Evolutionary conservation across 108 stramenopile genomes (phyloP).

Genomic region (Fragilariopsis cylindrus): DNA sequence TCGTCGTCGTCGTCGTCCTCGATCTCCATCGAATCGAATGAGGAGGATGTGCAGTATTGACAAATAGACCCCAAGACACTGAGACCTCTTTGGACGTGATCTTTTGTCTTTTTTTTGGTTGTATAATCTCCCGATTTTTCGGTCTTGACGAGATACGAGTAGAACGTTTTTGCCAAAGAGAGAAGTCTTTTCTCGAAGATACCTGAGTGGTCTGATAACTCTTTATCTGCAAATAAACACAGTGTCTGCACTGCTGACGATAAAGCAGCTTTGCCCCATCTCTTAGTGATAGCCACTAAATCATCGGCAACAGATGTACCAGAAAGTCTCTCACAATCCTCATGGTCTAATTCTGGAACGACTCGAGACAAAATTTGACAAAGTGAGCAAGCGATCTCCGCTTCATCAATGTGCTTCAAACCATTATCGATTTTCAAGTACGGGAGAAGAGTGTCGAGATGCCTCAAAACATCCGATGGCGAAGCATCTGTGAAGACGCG

Average conservation of each 20-base stretch:
- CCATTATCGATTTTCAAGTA: slow-evolving; percentile 94
- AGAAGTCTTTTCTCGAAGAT: slow-evolving; percentile 50
- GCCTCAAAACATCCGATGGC: slow-evolving; percentile 67
- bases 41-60: slow-evolving; percentile 34
- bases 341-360: slow-evolving; percentile 42
- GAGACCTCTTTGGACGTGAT: slow-evolving; percentile 65
- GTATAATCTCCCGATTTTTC: slow-evolving; percentile 44
- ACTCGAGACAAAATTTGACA: slow-evolving; percentile 63
- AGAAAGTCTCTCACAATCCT: slow-evolving; percentile 49
- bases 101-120: slow-evolving; percentile 34
- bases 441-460: slow-evolving; percentile 85
- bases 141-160: slow-evolving; percentile 66
- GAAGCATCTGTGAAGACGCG: slow-evolving; percentile 76
- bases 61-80: slow-evolving; percentile 79
- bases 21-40: slow-evolving; percentile 1
- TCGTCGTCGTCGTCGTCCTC: slow-evolving; percentile 34
- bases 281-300: slow-evolving; percentile 68
- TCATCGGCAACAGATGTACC: slow-evolving; percentile 57
- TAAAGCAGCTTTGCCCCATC: slow-evolving; percentile 60
- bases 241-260: slow-evolving; percentile 68
- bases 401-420: slow-evolving; percentile 53
- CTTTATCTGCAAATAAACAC: slow-evolving; percentile 24
- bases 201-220: slow-evolving; percentile 54
- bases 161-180: slow-evolving; percentile 69
- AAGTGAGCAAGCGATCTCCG: slow-evolving; percentile 58